phyloP scores from a whole-genome alignment of 2,329 filamentous ascomycete genomes.

The Alternaria gaisen region DNA sequence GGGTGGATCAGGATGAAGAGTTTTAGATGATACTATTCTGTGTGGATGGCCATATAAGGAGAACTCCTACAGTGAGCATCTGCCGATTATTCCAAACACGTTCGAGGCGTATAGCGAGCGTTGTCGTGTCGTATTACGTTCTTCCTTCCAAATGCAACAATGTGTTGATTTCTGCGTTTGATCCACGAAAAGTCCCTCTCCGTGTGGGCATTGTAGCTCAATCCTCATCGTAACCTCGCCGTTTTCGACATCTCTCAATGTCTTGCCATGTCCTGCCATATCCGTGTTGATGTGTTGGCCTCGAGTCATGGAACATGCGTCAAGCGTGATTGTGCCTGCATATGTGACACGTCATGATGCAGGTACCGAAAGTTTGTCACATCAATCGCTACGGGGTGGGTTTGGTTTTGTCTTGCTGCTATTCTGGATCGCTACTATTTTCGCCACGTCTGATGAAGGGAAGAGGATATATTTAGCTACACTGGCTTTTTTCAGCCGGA shows the following conservation, averaged over 20 bases:
- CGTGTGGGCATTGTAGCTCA: neutral
- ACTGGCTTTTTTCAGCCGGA: neutral
- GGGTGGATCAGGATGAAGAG: neutral
- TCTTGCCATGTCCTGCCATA: neutral
- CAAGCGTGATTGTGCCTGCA: slow-evolving; percentile 2
- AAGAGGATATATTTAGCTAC: neutral
- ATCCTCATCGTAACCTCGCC: neutral
- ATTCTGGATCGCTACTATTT: neutral
- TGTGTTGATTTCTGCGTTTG: neutral
- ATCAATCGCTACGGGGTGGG: neutral
- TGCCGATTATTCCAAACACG: neutral
- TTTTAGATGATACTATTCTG: neutral
- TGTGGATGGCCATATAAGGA: neutral
- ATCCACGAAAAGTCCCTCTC: neutral
- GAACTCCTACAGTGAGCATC: neutral
- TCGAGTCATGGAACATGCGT: slow-evolving; percentile 5
- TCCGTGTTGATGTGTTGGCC: neutral
- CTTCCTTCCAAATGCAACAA: neutral
- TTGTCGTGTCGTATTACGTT: neutral
- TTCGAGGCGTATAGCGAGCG: slow-evolving; percentile 4
- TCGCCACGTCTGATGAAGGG: neutral
- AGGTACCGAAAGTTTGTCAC: slow-evolving; percentile 4
- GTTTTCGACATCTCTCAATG: neutral
- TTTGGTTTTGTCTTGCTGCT: neutral
- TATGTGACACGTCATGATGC: slow-evolving; percentile 4